These are phyloP conservation scores for Pichia exigua DNA, from an alignment of 805 yeast genomes.

Conservation along the genomic window DNA sequence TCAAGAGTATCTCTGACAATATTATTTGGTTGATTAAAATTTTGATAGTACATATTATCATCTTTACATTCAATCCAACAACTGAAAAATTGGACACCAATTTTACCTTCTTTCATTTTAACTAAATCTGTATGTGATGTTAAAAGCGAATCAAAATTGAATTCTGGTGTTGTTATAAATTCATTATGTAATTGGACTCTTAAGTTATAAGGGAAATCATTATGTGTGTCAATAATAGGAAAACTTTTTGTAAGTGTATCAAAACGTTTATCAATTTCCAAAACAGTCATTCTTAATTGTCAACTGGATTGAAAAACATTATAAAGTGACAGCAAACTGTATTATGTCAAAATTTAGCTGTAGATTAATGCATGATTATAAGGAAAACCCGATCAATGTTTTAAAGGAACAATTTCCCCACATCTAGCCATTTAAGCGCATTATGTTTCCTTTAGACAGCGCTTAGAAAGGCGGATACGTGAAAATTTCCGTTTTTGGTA, in stretches of 20 bases:
- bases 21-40: conserved; percentile 36
- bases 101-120: conserved; percentile 34
- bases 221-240: conserved; percentile 45
- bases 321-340: background rate
- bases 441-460: background rate
- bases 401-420: background rate
- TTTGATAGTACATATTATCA: conserved; percentile 32
- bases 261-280: conserved; percentile 13
- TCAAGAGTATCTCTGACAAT: conserved; percentile 48
- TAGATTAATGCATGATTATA: background rate
- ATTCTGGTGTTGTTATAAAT: conserved; percentile 18
- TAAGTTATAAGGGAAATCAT: conserved; percentile 43
- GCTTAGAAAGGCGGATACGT: background rate
- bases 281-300: conserved; percentile 6
- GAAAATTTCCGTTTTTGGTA: background rate
- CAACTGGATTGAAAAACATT: background rate
- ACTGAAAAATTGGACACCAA: conserved; percentile 46
- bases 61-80: conserved; percentile 41
- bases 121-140: conserved; percentile 39
- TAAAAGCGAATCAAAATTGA: conserved; percentile 32
- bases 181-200: conserved; percentile 35
- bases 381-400: background rate
- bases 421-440: background rate
- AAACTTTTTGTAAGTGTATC: conserved; percentile 12
- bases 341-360: background rate